These are phyloP conservation scores for Fraxinus dipetala DNA, from an alignment of 305 asterid species.

Conservation along the genomic window DNA sequence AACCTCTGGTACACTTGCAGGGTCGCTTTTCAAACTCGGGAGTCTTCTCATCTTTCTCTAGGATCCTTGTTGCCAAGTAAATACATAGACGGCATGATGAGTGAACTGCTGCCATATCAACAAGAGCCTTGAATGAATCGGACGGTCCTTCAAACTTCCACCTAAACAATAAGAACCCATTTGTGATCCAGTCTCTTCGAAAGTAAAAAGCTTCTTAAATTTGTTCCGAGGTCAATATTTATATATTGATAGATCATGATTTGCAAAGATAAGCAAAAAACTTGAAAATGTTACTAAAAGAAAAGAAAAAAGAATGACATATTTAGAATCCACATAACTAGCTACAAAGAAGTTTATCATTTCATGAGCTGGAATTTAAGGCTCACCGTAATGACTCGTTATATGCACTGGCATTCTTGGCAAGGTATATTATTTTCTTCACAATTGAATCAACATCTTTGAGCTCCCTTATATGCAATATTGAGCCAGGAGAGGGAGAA, in stretches of 20 bases:
- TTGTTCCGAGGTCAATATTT: background rate
- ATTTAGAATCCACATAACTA: background rate
- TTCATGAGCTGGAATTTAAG: background rate
- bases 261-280: background rate
- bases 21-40: constrained; percentile 65
- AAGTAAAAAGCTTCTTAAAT: background rate
- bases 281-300: background rate
- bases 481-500: constrained; percentile 67
- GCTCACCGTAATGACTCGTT: constrained; percentile 73
- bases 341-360: background rate
- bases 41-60: constrained; percentile 52
- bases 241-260: background rate
- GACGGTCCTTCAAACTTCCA: constrained; percentile 96
- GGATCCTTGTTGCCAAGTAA: constrained; percentile 72
- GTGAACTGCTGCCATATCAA: constrained; percentile 97
- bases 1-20: constrained; percentile 68
- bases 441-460: constrained; percentile 64
- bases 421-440: constrained; percentile 73
- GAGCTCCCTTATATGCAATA: constrained; percentile 73
- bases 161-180: constrained; percentile 36
- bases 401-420: constrained; percentile 63
- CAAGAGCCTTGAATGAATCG: constrained; percentile 90
- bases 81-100: constrained; percentile 96
- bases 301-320: background rate
- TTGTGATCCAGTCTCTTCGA: background rate